A percentile compares a stretch with the other conserved stretches of the same genome.
Conservation (phyloP, 2,329 filamentous ascomycete genomes). For the Incumbomyces lentus region DNA sequence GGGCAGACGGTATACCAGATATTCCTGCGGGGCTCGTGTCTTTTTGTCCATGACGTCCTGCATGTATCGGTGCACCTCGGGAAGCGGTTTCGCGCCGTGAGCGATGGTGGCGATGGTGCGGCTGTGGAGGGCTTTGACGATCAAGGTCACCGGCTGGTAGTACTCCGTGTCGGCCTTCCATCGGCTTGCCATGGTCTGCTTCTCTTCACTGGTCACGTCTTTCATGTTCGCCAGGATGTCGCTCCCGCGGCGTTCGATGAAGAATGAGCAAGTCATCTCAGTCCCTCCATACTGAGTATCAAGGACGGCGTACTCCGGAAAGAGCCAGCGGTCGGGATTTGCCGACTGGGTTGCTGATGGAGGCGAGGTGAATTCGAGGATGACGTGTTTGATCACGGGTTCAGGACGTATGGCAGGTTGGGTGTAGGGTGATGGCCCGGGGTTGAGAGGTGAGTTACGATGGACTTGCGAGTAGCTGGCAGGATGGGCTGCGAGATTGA, state of each 20-base stretch:
- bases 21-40: conserved; percentile 44
- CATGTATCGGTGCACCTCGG: conserved; percentile 46
- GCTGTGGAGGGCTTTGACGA: conserved; percentile 43
- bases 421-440: conserved; percentile 18
- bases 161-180: conserved; percentile 30
- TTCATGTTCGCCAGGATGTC: conserved; percentile 10
- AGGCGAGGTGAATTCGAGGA: conserved; percentile 38
- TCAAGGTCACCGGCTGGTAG: conserved; percentile 46
- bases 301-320: conserved; percentile 39
- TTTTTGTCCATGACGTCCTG: conserved; percentile 47
- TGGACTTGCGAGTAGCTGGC: not conserved
- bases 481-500: conserved; percentile 6
- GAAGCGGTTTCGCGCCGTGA: conserved; percentile 44
- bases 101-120: conserved; percentile 45
- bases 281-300: conserved; percentile 29
- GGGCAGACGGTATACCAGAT: conserved; percentile 47
- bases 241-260: conserved; percentile 32
- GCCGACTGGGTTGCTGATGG: conserved; percentile 31
- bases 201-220: conserved; percentile 3
- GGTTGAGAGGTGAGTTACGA: conserved; percentile 11
- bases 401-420: conserved; percentile 25
- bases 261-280: conserved; percentile 37
- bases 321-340: conserved; percentile 38
- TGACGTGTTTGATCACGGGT: conserved; percentile 35
- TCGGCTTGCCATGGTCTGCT: not conserved